Conservation (phyloP, 1,139 yeast genomes). For the Suhomyces atakaporum region DNA sequence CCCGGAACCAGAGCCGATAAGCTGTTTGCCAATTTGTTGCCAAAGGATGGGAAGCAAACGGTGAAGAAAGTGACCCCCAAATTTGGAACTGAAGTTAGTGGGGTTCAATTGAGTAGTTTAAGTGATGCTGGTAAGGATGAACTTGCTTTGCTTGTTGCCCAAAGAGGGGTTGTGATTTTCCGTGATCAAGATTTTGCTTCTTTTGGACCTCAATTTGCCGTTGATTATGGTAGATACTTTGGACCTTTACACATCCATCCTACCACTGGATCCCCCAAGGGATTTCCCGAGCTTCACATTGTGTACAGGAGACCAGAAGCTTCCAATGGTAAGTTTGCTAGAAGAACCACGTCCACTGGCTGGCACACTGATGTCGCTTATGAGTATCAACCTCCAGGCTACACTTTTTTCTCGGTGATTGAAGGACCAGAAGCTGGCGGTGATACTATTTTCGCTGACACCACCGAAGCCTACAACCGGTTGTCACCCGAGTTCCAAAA, state of each 20-base stretch:
- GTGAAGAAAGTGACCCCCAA: slow-evolving; percentile 56
- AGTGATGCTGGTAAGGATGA: slow-evolving; percentile 34
- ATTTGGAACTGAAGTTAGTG: slow-evolving; percentile 59
- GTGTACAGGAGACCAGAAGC: slow-evolving; percentile 31
- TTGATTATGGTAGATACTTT: slow-evolving; percentile 33
- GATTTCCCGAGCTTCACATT: slow-evolving; percentile 37
- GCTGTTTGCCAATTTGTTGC: slow-evolving; percentile 51
- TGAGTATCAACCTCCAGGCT: slow-evolving; percentile 41
- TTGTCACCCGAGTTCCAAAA: slow-evolving; percentile 28
- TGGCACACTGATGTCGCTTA: slow-evolving; percentile 46
- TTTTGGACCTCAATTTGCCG: slow-evolving; percentile 34
- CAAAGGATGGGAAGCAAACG: slow-evolving; percentile 25
- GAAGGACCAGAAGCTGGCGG: slow-evolving; percentile 46
- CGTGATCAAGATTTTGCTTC: slow-evolving; percentile 38
- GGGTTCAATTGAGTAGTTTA: slow-evolving; percentile 30
- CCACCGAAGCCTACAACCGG: slow-evolving; percentile 28
- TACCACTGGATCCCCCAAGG: slow-evolving; percentile 41
- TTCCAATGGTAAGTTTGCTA: slow-evolving; percentile 25
- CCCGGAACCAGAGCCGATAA: slow-evolving; percentile 60
- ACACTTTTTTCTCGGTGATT: slow-evolving; percentile 38
- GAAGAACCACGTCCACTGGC: slow-evolving; percentile 28
- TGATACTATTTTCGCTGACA: slow-evolving; percentile 32
- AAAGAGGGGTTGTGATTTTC: slow-evolving; percentile 41
- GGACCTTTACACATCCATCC: slow-evolving; percentile 44
- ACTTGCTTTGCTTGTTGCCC: slow-evolving; percentile 38